A percentile compares a stretch with the other conserved stretches of the same genome.
Conservation (phyloP, 2,329 filamentous ascomycete genomes). For the Apiospora saccharicola region DNA sequence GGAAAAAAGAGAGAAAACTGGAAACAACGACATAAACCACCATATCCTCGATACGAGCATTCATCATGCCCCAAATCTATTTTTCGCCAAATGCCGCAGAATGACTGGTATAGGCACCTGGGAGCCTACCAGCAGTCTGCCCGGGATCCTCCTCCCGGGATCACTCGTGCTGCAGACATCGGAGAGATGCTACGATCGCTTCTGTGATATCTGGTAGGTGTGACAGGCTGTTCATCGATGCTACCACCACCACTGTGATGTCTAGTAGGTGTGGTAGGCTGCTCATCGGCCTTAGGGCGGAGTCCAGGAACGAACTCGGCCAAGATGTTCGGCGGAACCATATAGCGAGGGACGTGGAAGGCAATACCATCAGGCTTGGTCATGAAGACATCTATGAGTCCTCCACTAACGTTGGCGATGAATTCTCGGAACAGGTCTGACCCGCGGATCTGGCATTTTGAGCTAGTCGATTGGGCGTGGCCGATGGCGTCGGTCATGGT, state of each 20-base stretch:
- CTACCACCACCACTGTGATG: neutral
- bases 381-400: conserved; percentile 43
- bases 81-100: neutral
- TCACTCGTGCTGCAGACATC: neutral
- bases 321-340: conserved; percentile 7
- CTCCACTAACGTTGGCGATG: conserved; percentile 49
- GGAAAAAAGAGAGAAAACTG: too few relatives aligned
- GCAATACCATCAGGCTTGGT: neutral
- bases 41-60: too few relatives aligned
- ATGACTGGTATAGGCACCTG: neutral
- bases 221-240: neutral
- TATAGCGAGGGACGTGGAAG: neutral
- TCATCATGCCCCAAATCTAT: too few relatives aligned
- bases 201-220: neutral
- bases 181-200: neutral
- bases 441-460: conserved; percentile 52
- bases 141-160: neutral
- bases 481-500: conserved; percentile 52
- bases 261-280: neutral
- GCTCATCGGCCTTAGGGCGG: neutral
- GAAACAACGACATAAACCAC: too few relatives aligned
- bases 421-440: conserved; percentile 48
- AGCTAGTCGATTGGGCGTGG: conserved; percentile 56
- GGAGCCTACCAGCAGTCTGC: neutral
- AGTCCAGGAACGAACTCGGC: conserved; percentile 1